Conservation (phyloP, 2,329 filamentous ascomycete genomes). For the Graphiopsis chlorocephala region DNA sequence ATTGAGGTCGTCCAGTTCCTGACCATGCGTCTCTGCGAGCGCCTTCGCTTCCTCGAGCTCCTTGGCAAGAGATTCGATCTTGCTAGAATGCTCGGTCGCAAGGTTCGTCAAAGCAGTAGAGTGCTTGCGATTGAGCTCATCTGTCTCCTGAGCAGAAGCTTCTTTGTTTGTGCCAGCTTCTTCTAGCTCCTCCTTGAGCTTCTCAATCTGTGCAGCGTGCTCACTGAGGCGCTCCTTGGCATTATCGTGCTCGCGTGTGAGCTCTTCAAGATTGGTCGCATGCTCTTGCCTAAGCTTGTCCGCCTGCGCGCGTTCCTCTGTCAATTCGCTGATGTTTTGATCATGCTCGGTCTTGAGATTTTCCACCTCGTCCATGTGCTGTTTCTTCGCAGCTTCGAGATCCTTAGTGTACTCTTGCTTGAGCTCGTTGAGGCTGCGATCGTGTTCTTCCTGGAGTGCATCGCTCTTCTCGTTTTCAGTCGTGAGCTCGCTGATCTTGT, state of each 20-base stretch:
- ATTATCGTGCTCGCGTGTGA: background rate
- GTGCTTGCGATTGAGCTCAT: conserved; percentile 4
- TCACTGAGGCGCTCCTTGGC: background rate
- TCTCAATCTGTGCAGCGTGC: conserved; percentile 11
- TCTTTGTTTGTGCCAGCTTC: conserved; percentile 16
- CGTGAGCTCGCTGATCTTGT: conserved; percentile 6
- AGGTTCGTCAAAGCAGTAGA: background rate
- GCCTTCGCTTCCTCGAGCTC: conserved; percentile 17
- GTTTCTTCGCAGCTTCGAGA: conserved; percentile 8
- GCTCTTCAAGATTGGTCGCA: background rate
- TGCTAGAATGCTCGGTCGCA: conserved; percentile 2
- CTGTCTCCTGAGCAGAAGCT: conserved; percentile 8
- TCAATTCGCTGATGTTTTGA: conserved; percentile 1
- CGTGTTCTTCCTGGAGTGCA: conserved; percentile 6
- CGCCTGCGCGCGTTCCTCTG: background rate
- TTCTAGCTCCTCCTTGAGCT: conserved; percentile 13
- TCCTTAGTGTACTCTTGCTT: conserved; percentile 12
- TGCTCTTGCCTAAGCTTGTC: background rate
- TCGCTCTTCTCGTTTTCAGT: background rate
- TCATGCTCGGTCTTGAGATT: conserved; percentile 7
- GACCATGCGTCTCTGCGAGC: conserved; percentile 6
- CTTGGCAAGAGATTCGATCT: conserved; percentile 7
- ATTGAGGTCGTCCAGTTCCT: background rate
- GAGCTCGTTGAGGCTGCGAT: background rate
- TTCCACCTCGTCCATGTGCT: background rate